phyloP scores from a whole-genome alignment of 352 stramenopile species.

The Elongisporangium anandrum region DNA sequence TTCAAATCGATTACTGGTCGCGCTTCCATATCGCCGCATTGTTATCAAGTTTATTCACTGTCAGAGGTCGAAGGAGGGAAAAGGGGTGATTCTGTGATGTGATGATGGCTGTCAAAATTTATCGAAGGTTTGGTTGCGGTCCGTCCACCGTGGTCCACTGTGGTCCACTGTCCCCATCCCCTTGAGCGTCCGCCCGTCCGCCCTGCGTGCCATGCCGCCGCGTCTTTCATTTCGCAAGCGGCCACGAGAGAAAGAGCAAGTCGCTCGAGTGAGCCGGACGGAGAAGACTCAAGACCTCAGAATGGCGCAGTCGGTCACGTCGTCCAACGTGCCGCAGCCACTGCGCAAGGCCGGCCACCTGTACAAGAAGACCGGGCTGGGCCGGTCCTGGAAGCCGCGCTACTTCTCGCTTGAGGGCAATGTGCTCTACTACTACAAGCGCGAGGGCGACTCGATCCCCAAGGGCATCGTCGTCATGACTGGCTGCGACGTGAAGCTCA shows the following conservation, averaged over 20 bases:
- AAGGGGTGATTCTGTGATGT: not conserved
- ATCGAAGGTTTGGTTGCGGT: not conserved
- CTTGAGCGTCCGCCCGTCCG: not conserved
- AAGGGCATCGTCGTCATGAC: slow-evolving; percentile 66
- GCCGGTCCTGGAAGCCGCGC: slow-evolving; percentile 54
- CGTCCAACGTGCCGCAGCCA: slow-evolving; percentile 6
- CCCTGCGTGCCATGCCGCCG: not conserved
- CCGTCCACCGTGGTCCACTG: not conserved
- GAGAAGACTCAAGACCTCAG: not conserved
- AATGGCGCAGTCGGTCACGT: not conserved
- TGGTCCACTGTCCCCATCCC: not conserved
- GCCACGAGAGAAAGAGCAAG: slow-evolving; percentile 1
- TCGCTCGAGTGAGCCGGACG: too few relatives aligned
- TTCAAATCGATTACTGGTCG: not conserved
- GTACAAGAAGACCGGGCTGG: slow-evolving; percentile 64
- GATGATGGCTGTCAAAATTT: not conserved
- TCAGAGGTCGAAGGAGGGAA: not conserved
- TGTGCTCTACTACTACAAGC: slow-evolving; percentile 75
- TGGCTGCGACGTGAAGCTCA: slow-evolving; percentile 41
- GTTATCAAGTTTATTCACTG: not conserved
- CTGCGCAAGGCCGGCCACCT: slow-evolving; percentile 51
- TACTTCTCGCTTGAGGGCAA: slow-evolving; percentile 64
- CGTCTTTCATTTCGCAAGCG: not conserved
- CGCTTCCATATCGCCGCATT: not conserved
- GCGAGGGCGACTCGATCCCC: slow-evolving; percentile 50